Conservation (phyloP, 202 grass and related monocot species). For the Carex sylvatica region DNA sequence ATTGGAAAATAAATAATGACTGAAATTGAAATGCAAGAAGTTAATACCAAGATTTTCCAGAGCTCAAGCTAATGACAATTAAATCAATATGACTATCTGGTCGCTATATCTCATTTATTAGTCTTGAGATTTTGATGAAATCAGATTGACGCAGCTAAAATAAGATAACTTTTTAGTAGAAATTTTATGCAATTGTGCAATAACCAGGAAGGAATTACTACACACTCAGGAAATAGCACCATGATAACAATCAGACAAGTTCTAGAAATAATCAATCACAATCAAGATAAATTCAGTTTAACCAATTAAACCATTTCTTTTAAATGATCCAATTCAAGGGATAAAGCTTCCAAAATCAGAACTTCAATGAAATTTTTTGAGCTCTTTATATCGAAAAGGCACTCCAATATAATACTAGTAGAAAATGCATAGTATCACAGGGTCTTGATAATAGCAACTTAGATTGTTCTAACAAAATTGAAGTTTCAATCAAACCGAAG, state of each 20-base stretch:
- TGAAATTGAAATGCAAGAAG: not conserved
- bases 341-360: not conserved
- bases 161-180: not conserved
- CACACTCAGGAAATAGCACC: not conserved
- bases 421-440: not conserved
- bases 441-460: not conserved
- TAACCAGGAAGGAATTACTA: not conserved
- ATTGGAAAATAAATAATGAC: not conserved
- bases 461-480: not conserved
- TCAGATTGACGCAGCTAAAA: not conserved
- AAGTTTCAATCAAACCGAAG: not conserved
- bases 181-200: not conserved
- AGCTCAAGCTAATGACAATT: not conserved
- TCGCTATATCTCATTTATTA: not conserved
- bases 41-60: not conserved
- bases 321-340: not conserved
- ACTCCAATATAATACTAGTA: not conserved
- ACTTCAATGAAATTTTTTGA: not conserved
- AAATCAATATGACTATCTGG: not conserved
- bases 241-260: not conserved
- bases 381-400: not conserved
- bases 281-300: not conserved
- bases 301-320: not conserved
- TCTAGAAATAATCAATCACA: not conserved
- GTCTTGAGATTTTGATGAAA: not conserved